A percentile compares a stretch with the other conserved stretches of the same genome.
These are phyloP conservation scores for Populus nigra DNA, from an alignment of 345 rosid genomes.

Conservation along the genomic window DNA sequence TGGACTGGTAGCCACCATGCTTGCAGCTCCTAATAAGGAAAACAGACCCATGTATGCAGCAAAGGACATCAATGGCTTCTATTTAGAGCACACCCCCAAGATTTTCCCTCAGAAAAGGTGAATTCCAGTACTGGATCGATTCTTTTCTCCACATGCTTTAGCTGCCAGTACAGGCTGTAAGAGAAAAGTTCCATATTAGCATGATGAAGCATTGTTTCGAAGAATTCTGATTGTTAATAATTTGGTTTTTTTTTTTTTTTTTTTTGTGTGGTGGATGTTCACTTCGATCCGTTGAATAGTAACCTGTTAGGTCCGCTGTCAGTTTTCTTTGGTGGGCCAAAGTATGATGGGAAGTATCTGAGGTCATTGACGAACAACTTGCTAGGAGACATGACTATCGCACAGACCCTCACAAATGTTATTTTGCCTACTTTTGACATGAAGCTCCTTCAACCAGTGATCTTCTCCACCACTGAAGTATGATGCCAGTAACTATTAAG, in stretches of 20 bases:
- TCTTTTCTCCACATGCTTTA: too few relatives aligned
- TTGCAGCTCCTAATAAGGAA: conserved; percentile 12
- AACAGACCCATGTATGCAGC: conserved; percentile 20
- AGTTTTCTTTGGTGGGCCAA: conserved; percentile 12
- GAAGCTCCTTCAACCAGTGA: conserved; percentile 19
- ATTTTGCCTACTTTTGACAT: conserved; percentile 23
- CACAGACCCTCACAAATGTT: conserved; percentile 8
- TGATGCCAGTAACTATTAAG: not conserved
- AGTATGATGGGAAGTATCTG: conserved; percentile 25
- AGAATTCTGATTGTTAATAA: too few relatives aligned
- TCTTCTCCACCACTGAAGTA: conserved; percentile 22
- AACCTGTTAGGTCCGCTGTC: not conserved
- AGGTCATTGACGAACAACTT: not conserved
- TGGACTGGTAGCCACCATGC: conserved; percentile 10
- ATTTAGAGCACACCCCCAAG: conserved; percentile 17
- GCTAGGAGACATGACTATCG: conserved; percentile 10
- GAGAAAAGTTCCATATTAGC: too few relatives aligned
- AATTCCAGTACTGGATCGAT: not conserved
- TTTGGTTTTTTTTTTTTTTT: too few relatives aligned
- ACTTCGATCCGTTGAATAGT: too few relatives aligned
- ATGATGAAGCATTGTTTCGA: too few relatives aligned
- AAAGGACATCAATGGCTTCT: conserved; percentile 21
- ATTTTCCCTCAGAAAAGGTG: conserved; percentile 26
- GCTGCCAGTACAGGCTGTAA: too few relatives aligned
- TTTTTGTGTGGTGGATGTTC: too few relatives aligned